Conservation (phyloP, 1,284 basidiomycete genomes). For the Microbotryum lychnidis-dioicae region DNA sequence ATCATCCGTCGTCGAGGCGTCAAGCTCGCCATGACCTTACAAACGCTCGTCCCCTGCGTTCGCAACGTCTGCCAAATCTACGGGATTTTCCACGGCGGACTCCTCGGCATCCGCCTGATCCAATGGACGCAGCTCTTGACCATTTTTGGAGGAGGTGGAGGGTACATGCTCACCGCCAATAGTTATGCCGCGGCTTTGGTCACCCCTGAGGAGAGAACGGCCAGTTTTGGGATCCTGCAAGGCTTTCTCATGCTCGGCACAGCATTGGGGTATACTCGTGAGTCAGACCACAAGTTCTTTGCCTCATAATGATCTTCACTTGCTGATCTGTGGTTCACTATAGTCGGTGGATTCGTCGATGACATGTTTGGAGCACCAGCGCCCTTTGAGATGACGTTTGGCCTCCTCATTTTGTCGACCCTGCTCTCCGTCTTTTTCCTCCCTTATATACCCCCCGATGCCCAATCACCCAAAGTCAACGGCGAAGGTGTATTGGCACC, state of each 20-base stretch:
- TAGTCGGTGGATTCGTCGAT: slow-evolving; percentile 37
- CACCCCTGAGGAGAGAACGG: slow-evolving; percentile 35
- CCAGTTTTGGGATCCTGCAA: slow-evolving; percentile 38
- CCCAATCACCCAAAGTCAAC: not conserved
- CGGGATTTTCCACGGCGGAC: slow-evolving; percentile 34
- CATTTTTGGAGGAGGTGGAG: slow-evolving; percentile 38
- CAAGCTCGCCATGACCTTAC: slow-evolving; percentile 39
- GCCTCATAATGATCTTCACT: not conserved
- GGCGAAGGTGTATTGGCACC: slow-evolving; percentile 34
- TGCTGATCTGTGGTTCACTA: slow-evolving; percentile 8
- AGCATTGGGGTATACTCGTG: slow-evolving; percentile 31
- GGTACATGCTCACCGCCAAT: slow-evolving; percentile 34
- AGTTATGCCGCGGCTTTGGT: slow-evolving; percentile 35
- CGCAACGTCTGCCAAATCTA: slow-evolving; percentile 39
- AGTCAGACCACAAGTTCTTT: not conserved
- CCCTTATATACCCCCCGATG: slow-evolving; percentile 38
- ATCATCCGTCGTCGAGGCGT: slow-evolving; percentile 37
- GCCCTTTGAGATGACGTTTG: slow-evolving; percentile 39
- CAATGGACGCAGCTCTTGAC: slow-evolving; percentile 40
- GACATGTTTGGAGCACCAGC: slow-evolving; percentile 33
- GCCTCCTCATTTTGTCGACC: slow-evolving; percentile 35
- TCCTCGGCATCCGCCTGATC: slow-evolving; percentile 36
- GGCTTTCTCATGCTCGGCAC: slow-evolving; percentile 39
- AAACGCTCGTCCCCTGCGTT: slow-evolving; percentile 39
- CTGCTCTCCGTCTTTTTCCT: slow-evolving; percentile 38